Evolutionary conservation across 345 rosid genomes (phyloP).

Genomic region (Populus ilicifolia): DNA sequence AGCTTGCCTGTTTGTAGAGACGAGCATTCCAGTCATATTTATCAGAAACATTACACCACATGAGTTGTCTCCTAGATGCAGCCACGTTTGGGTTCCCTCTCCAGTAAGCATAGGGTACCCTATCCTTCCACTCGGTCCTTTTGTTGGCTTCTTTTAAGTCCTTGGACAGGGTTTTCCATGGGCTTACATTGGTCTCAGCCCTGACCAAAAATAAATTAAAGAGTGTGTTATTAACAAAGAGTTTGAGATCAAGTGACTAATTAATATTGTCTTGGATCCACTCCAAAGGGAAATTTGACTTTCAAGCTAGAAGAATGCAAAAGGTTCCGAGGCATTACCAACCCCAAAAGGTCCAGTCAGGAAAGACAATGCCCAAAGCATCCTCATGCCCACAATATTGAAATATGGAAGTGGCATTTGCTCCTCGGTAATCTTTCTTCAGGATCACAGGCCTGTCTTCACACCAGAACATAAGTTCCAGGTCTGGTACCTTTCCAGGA

Average conservation of each 20-base stretch:
- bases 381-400: slow-evolving; percentile 60
- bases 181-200: slow-evolving; percentile 51
- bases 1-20: slow-evolving; percentile 17
- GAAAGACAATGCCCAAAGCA: slow-evolving; percentile 63
- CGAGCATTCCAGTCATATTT: slow-evolving; percentile 25
- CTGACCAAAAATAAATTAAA: slow-evolving; percentile 9
- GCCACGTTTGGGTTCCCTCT: slow-evolving; percentile 33
- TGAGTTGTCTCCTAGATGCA: slow-evolving; percentile 36
- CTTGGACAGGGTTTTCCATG: slow-evolving; percentile 34
- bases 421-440: slow-evolving; percentile 28
- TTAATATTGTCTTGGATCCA: too few species aligned
- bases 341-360: slow-evolving; percentile 97
- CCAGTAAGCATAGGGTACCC: slow-evolving; percentile 65
- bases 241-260: too few species aligned
- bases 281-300: too few species aligned
- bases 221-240: too few species aligned
- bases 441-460: slow-evolving; percentile 67
- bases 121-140: slow-evolving; percentile 48
- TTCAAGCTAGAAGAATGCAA: too few species aligned
- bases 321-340: slow-evolving; percentile 40
- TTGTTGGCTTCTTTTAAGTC: slow-evolving; percentile 43
- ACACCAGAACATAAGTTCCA: slow-evolving; percentile 82
- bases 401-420: slow-evolving; percentile 48
- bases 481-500: slow-evolving; percentile 74
- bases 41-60: slow-evolving; percentile 25